A percentile compares a stretch with the other conserved stretches of the same genome.
Conservation (phyloP, 345 rosid genomes). For the Kernera saxatilis region DNA sequence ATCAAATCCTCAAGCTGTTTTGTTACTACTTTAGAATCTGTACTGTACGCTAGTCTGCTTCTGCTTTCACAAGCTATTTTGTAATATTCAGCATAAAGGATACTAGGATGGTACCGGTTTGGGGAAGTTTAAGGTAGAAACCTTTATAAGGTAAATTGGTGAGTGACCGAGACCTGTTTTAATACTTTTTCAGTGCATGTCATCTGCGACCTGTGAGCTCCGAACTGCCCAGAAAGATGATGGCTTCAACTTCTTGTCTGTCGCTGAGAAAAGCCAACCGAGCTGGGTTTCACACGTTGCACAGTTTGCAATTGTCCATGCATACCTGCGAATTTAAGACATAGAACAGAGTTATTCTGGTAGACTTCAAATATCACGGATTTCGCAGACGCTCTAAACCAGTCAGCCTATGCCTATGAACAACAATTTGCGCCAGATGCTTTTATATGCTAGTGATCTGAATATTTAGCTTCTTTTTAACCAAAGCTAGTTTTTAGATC, state of each 20-base stretch:
- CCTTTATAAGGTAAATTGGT: background rate
- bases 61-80: conserved; percentile 14
- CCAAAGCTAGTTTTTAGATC: background rate
- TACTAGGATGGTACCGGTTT: background rate
- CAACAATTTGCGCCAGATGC: background rate
- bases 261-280: conserved; percentile 93
- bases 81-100: conserved; percentile 13
- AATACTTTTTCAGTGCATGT: conserved; percentile 17
- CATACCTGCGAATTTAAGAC: conserved; percentile 51
- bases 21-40: background rate
- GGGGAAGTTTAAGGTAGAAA: background rate
- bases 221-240: conserved; percentile 84
- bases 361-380: background rate
- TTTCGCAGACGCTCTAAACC: background rate
- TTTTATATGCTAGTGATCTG: background rate
- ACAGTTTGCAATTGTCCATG: conserved; percentile 69
- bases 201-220: conserved; percentile 67
- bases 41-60: background rate
- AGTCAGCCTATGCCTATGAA: background rate
- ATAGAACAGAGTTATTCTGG: background rate
- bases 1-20: background rate
- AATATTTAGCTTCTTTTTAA: background rate
- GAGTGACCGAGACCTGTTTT: background rate
- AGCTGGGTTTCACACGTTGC: conserved; percentile 49
- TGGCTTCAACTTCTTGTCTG: conserved; percentile 64